Evolutionary conservation across 768 basidiomycete species (phyloP).

Genomic region (Leccinellum albellum): DNA sequence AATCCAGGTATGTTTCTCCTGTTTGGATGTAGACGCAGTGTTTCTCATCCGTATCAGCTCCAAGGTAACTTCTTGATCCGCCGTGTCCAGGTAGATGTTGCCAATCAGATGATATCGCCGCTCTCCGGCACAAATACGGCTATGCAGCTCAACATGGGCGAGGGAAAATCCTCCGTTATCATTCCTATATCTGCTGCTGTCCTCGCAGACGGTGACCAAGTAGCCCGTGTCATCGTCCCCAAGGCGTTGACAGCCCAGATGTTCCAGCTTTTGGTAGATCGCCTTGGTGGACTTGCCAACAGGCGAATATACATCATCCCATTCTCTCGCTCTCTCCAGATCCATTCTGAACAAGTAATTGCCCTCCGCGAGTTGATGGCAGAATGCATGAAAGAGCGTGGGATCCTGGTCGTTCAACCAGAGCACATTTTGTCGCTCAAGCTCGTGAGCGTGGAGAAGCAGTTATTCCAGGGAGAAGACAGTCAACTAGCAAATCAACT

Average conservation of each 20-base stretch:
- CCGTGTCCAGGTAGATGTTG: slow-evolving; percentile 39
- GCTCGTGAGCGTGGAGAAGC: slow-evolving; percentile 42
- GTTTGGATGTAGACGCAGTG: not conserved
- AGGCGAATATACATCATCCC: slow-evolving; percentile 48
- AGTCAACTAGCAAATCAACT: slow-evolving; percentile 12
- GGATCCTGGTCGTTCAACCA: slow-evolving; percentile 49
- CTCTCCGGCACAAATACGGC: slow-evolving; percentile 33
- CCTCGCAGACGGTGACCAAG: slow-evolving; percentile 40
- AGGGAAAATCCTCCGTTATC: slow-evolving; percentile 50
- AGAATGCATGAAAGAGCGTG: slow-evolving; percentile 37
- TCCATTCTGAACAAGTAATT: slow-evolving; percentile 14
- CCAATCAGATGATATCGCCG: slow-evolving; percentile 46
- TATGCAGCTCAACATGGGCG: slow-evolving; percentile 57
- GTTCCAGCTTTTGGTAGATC: slow-evolving; percentile 45
- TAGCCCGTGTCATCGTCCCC: slow-evolving; percentile 49
- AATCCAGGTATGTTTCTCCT: slow-evolving; percentile 35
- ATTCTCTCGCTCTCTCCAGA: slow-evolving; percentile 40
- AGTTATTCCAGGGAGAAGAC: slow-evolving; percentile 5
- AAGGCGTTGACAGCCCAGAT: slow-evolving; percentile 46
- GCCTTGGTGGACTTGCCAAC: slow-evolving; percentile 42
- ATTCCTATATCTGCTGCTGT: slow-evolving; percentile 40
- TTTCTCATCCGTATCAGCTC: slow-evolving; percentile 29
- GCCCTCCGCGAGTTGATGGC: slow-evolving; percentile 32
- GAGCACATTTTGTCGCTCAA: slow-evolving; percentile 52
- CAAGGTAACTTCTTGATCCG: slow-evolving; percentile 44